Base-by-base conservation (phyloP, 2,329 filamentous ascomycete species). In the Thielaviopsis populi region DNA sequence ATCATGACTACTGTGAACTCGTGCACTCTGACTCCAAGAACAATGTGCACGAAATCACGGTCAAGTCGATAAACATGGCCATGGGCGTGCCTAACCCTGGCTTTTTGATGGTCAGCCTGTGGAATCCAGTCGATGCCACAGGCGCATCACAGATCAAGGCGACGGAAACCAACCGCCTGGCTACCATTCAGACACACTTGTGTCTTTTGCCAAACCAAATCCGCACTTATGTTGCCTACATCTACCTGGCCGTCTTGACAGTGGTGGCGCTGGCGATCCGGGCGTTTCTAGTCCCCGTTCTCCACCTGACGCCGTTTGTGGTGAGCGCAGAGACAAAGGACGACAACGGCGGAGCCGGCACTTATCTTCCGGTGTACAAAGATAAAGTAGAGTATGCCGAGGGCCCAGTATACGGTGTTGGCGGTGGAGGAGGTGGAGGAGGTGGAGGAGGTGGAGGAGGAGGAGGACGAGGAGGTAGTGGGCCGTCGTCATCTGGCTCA, bases 1-100 rank as follows among this genome's bases (percentile, higher is more conserved):
- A 99, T 71, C 94, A 99, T 75, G 94, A 99, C 75, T 96, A 97
- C 75, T 99, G 94, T 75, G 91, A 96, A 70, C 76, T 97, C 6
- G 80, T 85, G 0, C 94, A 99, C 73, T 83, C 84, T 2, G 79
- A 83, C 19, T 83, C 85, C 66, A 84, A 84, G 67, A 80, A 79
- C 41, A 81, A 79, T 30, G 82, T 86, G 40, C 79, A 78, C 59
- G 94, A 99, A 73, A 95, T 96, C 68, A 99, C 94, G 0, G 91
- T 97, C 69, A 99, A 99, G 76, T 91, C 87, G 70, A 84, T 95
- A 68, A 95, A 86, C 70, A 96, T 92, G 90, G 91, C 90, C 19
- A 97, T 97, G 94, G 91, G 94, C 8, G 88, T 99, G 0, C 82
- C 89, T 0, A 85, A 82, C 5, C 94, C 94, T 0, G 94, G 91